A percentile compares a stretch with the other conserved stretches of the same genome.
Conservation (phyloP, 441 rosid species). For the Brassica hybrid region DNA sequence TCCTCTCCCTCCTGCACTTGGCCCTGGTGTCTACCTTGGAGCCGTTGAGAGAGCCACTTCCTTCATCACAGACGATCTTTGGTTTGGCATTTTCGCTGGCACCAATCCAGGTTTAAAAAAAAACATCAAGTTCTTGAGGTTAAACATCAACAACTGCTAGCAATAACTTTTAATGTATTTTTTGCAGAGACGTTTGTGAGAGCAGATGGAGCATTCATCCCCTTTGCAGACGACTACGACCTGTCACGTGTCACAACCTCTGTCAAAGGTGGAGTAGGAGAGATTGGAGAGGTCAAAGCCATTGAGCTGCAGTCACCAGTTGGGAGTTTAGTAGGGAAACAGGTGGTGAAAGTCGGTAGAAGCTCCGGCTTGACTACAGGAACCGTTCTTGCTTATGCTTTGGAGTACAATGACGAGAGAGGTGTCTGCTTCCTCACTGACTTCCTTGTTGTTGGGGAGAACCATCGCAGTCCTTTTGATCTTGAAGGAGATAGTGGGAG, state of each 20-base stretch:
- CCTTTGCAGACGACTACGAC: conserved; percentile 79
- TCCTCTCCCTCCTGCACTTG: conserved; percentile 85
- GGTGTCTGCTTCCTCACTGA: conserved; percentile 84
- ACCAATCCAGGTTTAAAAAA: conserved; percentile 66
- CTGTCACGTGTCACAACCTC: conserved; percentile 71
- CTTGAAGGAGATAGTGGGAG: conserved; percentile 86
- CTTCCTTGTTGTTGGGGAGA: conserved; percentile 82
- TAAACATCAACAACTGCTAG: not conserved
- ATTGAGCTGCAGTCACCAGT: conserved; percentile 76
- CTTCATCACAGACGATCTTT: conserved; percentile 83
- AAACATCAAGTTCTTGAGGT: not conserved
- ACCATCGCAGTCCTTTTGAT: conserved; percentile 66
- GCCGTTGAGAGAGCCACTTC: conserved; percentile 90
- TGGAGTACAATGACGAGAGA: conserved; percentile 80
- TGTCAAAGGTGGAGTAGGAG: conserved; percentile 80
- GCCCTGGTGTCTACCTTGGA: conserved; percentile 85
- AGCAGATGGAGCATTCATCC: conserved; percentile 89
- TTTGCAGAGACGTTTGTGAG: conserved; percentile 78
- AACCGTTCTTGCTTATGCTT: conserved; percentile 77
- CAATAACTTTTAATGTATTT: conserved; percentile 20
- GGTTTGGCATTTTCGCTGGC: conserved; percentile 50
- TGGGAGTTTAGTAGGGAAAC: conserved; percentile 69
- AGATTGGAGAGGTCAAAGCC: conserved; percentile 64
- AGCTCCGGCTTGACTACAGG: conserved; percentile 77
- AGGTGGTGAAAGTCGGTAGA: conserved; percentile 79